Evolutionary conservation across 768 basidiomycete species (phyloP), one percentile per base, ranked within the genome.

Genomic region (Postia placenta): DNA sequence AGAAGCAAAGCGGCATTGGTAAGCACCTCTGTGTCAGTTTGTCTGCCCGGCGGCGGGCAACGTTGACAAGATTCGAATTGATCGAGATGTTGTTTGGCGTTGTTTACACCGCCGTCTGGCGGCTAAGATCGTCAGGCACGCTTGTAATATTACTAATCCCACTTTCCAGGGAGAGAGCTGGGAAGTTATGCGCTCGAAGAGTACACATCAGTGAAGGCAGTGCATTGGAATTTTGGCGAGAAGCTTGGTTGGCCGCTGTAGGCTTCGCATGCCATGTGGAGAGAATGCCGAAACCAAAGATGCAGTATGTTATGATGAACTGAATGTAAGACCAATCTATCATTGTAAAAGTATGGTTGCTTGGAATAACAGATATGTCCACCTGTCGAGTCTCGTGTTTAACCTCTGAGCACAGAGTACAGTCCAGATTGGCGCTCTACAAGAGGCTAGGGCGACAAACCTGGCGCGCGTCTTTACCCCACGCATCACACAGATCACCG

Each of bases 1-100:
- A 88, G 73, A 95, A 94, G 68, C 86, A 90, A 64, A 89, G 87
- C 37, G 92, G 92, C 45, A 83, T 89, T 60, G 85, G 88, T 87
- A 56, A 50, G 76, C 67, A 19, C 39, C n/a, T 40, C 20, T 33
- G 14, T 26, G 23, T 15, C 42, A n/a, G 7, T 25, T 23, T 26
- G 17, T 27, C 38, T 26, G 33, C 37, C 26, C 27, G 24, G 38
- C 53, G 19, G 42, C 42, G 20, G 27, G 20, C 25, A 27, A n/a
- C n/a, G n/a, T 5, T 20, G 12, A 23, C 15, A 33, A 33, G 45
- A 44, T 53, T 49, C 42, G 52, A 47, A 47, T 49, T 45, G 40
- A 37, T 30, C 36, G 45, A 48, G 41, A 11, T 24, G 41, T 23
- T 11, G 11, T 23, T 23, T 24, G 41, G 19, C 20, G 41, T 5